Base-by-base conservation (phyloP, 192 early-diverging fungal genomes). In the Umbelopsis vinacea region DNA sequence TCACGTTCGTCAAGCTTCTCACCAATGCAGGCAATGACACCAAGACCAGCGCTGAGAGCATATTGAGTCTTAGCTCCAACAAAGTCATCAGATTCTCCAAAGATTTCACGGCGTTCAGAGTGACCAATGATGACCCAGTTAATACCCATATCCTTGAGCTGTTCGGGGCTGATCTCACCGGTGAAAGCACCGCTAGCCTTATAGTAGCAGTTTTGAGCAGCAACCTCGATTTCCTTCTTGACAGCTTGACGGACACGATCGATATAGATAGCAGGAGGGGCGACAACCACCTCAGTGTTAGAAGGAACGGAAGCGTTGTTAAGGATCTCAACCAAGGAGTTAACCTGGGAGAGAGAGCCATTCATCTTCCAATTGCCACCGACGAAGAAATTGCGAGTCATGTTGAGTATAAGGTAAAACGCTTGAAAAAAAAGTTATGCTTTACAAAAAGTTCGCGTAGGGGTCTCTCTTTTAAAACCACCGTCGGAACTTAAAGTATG, bases 351-450 rank as follows among this genome's bases (percentile, higher is more conserved):
- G 54, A 85, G 76, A 69, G 87, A 87, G 81, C 97, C 98, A 90
- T 99, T 99, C 93, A 99, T 95, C 89, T 99, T 98, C 92, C 95
- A 93, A 86, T 93, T 93, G 76, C 91, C 91, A 71, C 93, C 91
- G 78, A 95, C 90, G 84, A 93, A 92, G 84, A 95, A 95, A 79
- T 89, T 90, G 82, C 93, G 93, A 88, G 86, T 78, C 86, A 88
- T 90, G 72, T 53, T 75, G 15, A 3, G 23, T 66, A 50, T 66
- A 11, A 19, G n/a, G 69, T 43, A 11, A 43, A 43, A 12, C 40
- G 46, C 35, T 76, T 24, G 22, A 17, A 76, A n/a, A 54, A 70
- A 24, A 68, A 68, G 8, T 1, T 7, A 43, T 43, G 40, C 40
- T 43, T 11, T 43, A 12, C 40, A 43, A 43, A 43, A 43, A 43